A percentile compares a stretch with the other conserved stretches of the same genome.
Evolutionary conservation across 148 eudicot species (phyloP).

Genomic region (Cornus kousa): DNA sequence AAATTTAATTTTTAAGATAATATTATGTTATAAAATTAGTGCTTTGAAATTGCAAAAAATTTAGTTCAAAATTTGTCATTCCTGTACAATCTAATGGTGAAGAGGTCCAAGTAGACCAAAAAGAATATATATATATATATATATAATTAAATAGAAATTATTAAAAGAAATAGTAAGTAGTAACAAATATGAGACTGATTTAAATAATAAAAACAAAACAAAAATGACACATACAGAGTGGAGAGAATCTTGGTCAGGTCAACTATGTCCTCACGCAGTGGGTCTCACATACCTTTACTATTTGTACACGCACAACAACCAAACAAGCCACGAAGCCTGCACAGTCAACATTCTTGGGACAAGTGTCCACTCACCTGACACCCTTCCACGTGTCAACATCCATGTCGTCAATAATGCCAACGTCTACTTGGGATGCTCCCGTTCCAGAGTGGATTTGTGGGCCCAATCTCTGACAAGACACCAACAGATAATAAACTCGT

Average conservation of each 20-base stretch:
- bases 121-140: no score
- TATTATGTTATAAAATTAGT: no score
- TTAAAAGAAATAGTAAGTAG: no score
- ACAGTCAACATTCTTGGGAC: constrained; percentile 6
- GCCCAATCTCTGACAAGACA: not conserved
- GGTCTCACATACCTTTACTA: not conserved
- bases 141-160: no score
- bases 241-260: not conserved
- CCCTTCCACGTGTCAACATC: not conserved
- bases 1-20: no score
- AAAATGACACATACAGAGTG: not conserved
- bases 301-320: not conserved
- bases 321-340: not conserved
- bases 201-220: no score
- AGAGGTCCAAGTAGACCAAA: no score
- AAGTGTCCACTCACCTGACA: not conserved
- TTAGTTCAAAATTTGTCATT: no score
- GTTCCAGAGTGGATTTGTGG: not conserved
- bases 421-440: not conserved
- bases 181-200: no score
- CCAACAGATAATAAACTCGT: not conserved
- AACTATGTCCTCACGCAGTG: not conserved
- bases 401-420: not conserved
- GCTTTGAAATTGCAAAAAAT: no score
- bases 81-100: no score